Evolutionary conservation across 176 grass and related monocot species (phyloP).

Genomic region (Avena eriantha): DNA sequence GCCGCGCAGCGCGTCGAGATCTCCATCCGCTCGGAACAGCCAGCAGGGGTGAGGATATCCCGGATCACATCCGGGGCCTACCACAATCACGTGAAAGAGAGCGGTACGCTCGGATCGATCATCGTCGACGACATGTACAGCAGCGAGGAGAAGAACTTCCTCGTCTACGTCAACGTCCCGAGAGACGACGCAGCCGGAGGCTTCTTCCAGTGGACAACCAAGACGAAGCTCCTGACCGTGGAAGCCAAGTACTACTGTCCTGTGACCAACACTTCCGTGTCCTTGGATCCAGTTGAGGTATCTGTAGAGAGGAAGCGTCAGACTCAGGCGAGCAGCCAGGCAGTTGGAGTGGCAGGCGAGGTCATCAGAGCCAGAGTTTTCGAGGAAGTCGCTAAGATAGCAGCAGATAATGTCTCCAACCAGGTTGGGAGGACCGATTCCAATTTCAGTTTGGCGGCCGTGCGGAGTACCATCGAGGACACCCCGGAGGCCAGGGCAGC

Average conservation of each 20-base stretch:
- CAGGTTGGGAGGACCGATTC: too few relatives aligned
- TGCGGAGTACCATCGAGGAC: neutral
- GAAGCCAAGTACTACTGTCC: neutral
- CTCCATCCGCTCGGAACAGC: neutral
- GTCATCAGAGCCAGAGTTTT: neutral
- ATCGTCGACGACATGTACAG: neutral
- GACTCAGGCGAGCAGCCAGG: neutral
- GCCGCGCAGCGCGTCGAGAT: neutral
- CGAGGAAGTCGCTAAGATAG: neutral
- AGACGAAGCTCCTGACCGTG: neutral
- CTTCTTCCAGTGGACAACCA: neutral
- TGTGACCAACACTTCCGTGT: neutral
- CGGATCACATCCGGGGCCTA: neutral
- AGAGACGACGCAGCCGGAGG: neutral
- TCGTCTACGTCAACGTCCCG: neutral
- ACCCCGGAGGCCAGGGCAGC: neutral
- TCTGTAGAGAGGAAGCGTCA: neutral
- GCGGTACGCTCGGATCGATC: neutral
- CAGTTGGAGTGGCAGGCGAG: neutral
- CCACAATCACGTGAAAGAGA: neutral
- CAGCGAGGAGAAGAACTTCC: neutral
- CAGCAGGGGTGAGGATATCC: neutral
- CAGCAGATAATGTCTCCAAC: too few relatives aligned
- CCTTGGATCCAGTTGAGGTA: neutral
- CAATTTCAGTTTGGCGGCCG: too few relatives aligned